Evolutionary conservation across 768 basidiomycete species (phyloP).

Genomic region (Tylopilus rubrobrunneus): DNA sequence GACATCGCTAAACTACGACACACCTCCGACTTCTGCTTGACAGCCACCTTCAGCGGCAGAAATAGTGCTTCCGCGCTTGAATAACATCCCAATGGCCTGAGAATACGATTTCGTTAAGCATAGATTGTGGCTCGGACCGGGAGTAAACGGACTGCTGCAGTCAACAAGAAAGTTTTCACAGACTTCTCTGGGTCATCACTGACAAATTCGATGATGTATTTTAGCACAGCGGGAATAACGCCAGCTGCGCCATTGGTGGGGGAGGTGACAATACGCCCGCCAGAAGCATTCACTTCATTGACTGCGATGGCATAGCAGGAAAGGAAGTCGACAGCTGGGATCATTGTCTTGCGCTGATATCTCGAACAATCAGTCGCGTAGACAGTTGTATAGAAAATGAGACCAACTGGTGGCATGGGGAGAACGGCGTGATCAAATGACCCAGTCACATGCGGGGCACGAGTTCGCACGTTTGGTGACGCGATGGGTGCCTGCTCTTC

Average conservation of each 20-base stretch:
- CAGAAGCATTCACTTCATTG: slow-evolving; percentile 91
- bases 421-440: slow-evolving; percentile 75
- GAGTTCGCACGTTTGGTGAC: slow-evolving; percentile 9
- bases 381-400: neutral
- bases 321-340: slow-evolving; percentile 91
- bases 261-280: slow-evolving; percentile 91
- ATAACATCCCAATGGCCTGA: slow-evolving; percentile 90
- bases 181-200: slow-evolving; percentile 89
- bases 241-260: slow-evolving; percentile 94
- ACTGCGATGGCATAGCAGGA: slow-evolving; percentile 94
- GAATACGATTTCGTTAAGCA: slow-evolving; percentile 7
- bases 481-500: slow-evolving; percentile 4
- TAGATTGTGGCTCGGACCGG: neutral
- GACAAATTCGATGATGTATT: slow-evolving; percentile 89
- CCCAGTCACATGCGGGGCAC: slow-evolving; percentile 55
- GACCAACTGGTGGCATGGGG: slow-evolving; percentile 76
- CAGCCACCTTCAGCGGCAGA: slow-evolving; percentile 95
- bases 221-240: slow-evolving; percentile 88
- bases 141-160: slow-evolving; percentile 62
- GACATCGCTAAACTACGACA: slow-evolving; percentile 8
- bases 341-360: slow-evolving; percentile 71
- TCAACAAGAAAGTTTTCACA: slow-evolving; percentile 84
- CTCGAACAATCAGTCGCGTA: neutral
- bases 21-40: slow-evolving; percentile 92
- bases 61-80: slow-evolving; percentile 96